phyloP scores from a whole-genome alignment of 192 early-diverging fungal genomes.

The Gonapodya prolifera region DNA sequence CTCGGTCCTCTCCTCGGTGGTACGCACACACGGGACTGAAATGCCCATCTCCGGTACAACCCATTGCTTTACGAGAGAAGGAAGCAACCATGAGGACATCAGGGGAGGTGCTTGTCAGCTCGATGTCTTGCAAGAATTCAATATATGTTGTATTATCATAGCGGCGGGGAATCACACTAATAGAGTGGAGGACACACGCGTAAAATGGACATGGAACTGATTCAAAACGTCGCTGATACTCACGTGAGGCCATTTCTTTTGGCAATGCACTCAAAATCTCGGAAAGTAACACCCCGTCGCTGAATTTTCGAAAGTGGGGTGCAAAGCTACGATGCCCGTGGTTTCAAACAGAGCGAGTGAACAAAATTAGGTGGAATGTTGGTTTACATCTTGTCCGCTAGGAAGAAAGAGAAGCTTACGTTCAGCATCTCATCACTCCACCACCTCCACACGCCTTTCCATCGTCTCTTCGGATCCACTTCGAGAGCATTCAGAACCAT shows the following conservation, averaged over 20 bases:
- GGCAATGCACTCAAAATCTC: conserved; percentile 82
- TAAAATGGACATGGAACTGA: background rate
- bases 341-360: too few species aligned
- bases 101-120: conserved; percentile 43
- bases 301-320: conserved; percentile 51
- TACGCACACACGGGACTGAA: conserved; percentile 85
- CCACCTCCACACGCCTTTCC: conserved; percentile 95
- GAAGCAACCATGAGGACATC: conserved; percentile 81
- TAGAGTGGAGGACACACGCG: too few species aligned
- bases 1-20: conserved; percentile 53
- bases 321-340: background rate
- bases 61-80: conserved; percentile 59
- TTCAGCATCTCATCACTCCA: conserved; percentile 45
- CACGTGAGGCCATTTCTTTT: conserved; percentile 70
- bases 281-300: conserved; percentile 40
- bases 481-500: conserved; percentile 91
- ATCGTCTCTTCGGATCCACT: conserved; percentile 70
- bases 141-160: conserved; percentile 36
- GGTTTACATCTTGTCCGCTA: too few species aligned
- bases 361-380: too few species aligned
- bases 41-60: conserved; percentile 90
- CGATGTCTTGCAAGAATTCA: conserved; percentile 70
- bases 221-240: background rate
- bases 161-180: background rate
- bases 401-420: too few species aligned